These are phyloP conservation scores for Saccharomycopsis hybrid DNA, from an alignment of 1,139 yeast species.

Conservation along the genomic window DNA sequence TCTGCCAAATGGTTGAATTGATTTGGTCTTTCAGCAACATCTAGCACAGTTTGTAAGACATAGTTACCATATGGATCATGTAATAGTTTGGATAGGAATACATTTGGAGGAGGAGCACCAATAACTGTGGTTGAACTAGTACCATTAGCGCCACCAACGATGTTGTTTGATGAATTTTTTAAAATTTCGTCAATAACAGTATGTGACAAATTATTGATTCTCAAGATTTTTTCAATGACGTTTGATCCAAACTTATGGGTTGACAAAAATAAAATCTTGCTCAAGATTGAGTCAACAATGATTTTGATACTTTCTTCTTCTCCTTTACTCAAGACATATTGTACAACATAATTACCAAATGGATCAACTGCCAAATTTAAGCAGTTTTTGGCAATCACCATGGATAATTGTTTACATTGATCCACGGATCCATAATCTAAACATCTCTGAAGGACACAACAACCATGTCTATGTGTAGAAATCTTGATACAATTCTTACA, in stretches of 20 bases:
- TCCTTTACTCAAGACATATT: slow-evolving; percentile 33
- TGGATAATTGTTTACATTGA: slow-evolving; percentile 51
- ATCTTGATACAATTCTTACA: slow-evolving; percentile 69
- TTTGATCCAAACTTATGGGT: slow-evolving; percentile 94
- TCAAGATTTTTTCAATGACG: slow-evolving; percentile 83
- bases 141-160: slow-evolving; percentile 28
- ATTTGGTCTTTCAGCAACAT: slow-evolving; percentile 52
- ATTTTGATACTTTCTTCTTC: slow-evolving; percentile 28
- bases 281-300: slow-evolving; percentile 30
- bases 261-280: slow-evolving; percentile 41
- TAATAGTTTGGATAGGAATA: slow-evolving; percentile 34
- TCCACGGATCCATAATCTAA: slow-evolving; percentile 63
- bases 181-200: slow-evolving; percentile 39
- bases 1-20: slow-evolving; percentile 47
- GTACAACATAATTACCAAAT: slow-evolving; percentile 94
- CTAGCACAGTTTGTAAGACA: slow-evolving; percentile 78
- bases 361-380: slow-evolving; percentile 79
- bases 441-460: slow-evolving; percentile 92
- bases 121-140: slow-evolving; percentile 32
- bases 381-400: slow-evolving; percentile 44
- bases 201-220: slow-evolving; percentile 47
- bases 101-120: slow-evolving; percentile 8
- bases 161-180: slow-evolving; percentile 19
- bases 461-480: slow-evolving; percentile 95
- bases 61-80: slow-evolving; percentile 72